Evolutionary conservation across 2,329 filamentous ascomycete genomes (phyloP).

Genomic region (Boeremia lycopersici): DNA sequence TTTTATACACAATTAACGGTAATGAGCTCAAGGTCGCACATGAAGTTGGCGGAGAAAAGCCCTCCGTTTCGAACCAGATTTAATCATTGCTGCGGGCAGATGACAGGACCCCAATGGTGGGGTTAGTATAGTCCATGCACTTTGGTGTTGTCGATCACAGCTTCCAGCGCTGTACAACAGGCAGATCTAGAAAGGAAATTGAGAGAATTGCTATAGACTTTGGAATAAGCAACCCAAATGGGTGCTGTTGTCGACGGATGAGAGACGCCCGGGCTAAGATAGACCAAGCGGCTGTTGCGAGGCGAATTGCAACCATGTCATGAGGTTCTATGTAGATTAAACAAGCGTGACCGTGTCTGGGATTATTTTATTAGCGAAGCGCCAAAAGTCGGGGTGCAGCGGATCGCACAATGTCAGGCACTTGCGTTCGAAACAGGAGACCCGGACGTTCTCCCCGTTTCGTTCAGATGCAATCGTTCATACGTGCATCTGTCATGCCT

Average conservation of each 20-base stretch:
- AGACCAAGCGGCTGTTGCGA: neutral
- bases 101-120: slow-evolving; percentile 4
- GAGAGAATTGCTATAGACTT: neutral
- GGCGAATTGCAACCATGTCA: slow-evolving; percentile 1
- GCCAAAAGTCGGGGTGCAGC: slow-evolving; percentile 14
- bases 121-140: neutral
- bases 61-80: slow-evolving; percentile 11
- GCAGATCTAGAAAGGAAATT: neutral
- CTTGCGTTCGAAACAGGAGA: slow-evolving; percentile 1
- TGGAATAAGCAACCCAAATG: neutral
- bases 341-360: neutral
- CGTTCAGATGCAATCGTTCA: neutral
- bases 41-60: neutral
- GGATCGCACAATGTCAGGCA: neutral
- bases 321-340: slow-evolving; percentile 13
- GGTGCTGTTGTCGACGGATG: neutral
- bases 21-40: neutral
- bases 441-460: neutral
- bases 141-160: slow-evolving; percentile 3
- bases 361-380: slow-evolving; percentile 4
- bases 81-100: neutral
- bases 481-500: neutral
- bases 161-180: neutral
- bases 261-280: neutral
- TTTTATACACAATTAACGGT: neutral